phyloP scores from a whole-genome alignment of 139 green algal species.

The Chlorella sp. region DNA sequence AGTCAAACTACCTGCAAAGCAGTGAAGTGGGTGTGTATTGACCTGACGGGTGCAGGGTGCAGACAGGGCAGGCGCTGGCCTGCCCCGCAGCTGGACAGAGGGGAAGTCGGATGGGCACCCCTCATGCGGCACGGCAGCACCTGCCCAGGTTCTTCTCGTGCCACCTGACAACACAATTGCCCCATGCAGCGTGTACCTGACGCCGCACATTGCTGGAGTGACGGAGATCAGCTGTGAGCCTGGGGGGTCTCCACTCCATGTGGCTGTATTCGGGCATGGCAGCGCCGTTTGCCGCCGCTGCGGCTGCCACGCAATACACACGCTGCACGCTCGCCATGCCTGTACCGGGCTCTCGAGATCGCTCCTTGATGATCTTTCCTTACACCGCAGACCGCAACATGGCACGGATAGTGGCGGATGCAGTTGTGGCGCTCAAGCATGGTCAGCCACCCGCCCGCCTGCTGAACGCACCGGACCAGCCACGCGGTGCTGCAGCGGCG shows the following conservation, averaged over 20 bases:
- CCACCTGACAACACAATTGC: neutral
- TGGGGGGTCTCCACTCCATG: neutral
- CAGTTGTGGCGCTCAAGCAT: constrained; percentile 23
- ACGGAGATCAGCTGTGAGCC: constrained; percentile 60
- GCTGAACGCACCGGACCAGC: constrained; percentile 19
- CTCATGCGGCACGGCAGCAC: neutral
- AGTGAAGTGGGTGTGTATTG: neutral
- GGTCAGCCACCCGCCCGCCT: constrained; percentile 22
- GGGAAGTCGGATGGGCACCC: neutral
- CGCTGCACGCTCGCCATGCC: no score
- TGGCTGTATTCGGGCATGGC: no score
- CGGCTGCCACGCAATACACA: no score
- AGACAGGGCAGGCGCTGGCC: neutral
- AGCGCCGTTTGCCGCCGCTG: no score
- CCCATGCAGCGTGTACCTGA: constrained; percentile 49
- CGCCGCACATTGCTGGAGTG: constrained; percentile 74
- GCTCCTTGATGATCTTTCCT: no score
- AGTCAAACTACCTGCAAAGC: neutral
- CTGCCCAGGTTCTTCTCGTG: no score
- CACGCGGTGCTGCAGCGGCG: neutral
- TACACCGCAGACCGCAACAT: constrained; percentile 56
- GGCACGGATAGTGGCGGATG: constrained; percentile 55
- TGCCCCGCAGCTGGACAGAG: neutral
- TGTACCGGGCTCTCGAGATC: no score
- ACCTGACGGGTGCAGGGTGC: neutral